Percentiles rank a stretch among this genome's conserved stretches.
These are phyloP conservation scores for Piromyces sp. DNA, from an alignment of 192 early-diverging fungal species.

Conservation along the genomic window DNA sequence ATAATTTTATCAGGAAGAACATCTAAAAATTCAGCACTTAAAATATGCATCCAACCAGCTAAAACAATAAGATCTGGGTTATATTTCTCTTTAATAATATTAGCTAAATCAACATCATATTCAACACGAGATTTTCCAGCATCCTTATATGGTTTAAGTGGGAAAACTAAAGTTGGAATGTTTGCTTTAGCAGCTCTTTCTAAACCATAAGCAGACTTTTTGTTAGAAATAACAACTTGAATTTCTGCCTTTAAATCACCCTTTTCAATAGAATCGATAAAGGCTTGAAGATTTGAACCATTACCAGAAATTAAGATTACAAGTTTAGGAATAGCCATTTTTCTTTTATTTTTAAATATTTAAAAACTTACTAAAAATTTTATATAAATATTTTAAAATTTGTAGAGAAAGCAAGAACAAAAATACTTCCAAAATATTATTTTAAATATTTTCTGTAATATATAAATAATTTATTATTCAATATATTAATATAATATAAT, in stretches of 20 bases:
- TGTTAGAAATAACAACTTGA: slow-evolving; percentile 78
- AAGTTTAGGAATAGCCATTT: slow-evolving; percentile 10
- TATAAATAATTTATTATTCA: too few relatives aligned
- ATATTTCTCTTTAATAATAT: slow-evolving; percentile 29
- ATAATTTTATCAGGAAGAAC: slow-evolving; percentile 59
- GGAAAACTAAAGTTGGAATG: slow-evolving; percentile 66
- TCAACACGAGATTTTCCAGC: slow-evolving; percentile 64
- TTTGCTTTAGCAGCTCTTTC: slow-evolving; percentile 56
- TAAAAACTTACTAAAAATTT: too few relatives aligned
- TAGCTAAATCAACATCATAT: slow-evolving; percentile 74
- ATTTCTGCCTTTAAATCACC: slow-evolving; percentile 39
- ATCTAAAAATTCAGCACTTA: slow-evolving; percentile 67
- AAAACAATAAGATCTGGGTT: slow-evolving; percentile 73
- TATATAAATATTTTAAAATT: too few relatives aligned
- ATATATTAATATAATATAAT: too few relatives aligned
- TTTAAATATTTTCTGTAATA: too few relatives aligned
- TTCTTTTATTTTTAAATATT: too few relatives aligned
- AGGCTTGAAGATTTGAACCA: slow-evolving; percentile 90
- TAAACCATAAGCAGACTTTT: slow-evolving; percentile 69
- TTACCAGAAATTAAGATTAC: slow-evolving; percentile 89
- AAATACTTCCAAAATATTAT: too few relatives aligned
- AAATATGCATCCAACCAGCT: slow-evolving; percentile 97
- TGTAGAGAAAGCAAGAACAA: too few relatives aligned
- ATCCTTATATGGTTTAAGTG: slow-evolving; percentile 73
- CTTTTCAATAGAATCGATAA: slow-evolving; percentile 59